These are phyloP conservation scores for Ceratobasidium theobromae DNA, from an alignment of 1,284 basidiomycete species.

Conservation along the genomic window DNA sequence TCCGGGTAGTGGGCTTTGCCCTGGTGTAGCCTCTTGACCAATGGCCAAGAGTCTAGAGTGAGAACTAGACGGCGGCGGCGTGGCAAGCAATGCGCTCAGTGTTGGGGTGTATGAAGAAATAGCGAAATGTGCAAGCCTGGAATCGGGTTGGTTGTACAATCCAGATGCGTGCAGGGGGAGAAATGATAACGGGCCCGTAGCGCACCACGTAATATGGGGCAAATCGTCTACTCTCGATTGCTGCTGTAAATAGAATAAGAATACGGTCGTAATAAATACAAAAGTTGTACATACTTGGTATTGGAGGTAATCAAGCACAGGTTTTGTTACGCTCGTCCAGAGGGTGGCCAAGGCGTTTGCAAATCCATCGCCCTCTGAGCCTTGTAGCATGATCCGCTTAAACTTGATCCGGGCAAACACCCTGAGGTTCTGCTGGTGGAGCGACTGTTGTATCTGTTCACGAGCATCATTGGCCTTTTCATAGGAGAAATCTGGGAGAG, in stretches of 20 bases:
- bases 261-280: not conserved
- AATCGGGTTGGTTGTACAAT: constrained; percentile 2
- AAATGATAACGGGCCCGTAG: constrained; percentile 42
- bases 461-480: not conserved
- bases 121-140: constrained; percentile 35
- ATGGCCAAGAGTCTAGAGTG: not conserved
- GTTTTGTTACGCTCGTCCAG: constrained; percentile 28
- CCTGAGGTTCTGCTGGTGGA: too few relatives aligned
- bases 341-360: not conserved
- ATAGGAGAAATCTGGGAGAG: not conserved
- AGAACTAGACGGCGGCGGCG: not conserved
- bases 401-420: not conserved
- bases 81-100: constrained; percentile 6
- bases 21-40: not conserved
- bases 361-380: not conserved
- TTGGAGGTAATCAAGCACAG: constrained; percentile 7
- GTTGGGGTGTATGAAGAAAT: constrained; percentile 41
- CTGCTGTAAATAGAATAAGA: not conserved
- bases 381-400: not conserved
- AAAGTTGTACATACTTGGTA: not conserved
- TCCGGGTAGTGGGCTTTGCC: not conserved
- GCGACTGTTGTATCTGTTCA: not conserved
- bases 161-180: constrained; percentile 45
- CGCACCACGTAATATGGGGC: constrained; percentile 43
- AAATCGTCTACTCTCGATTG: not conserved